Evolutionary conservation across 2,329 filamentous ascomycete species (phyloP).

Genomic region (Ceratocystis variospora): DNA sequence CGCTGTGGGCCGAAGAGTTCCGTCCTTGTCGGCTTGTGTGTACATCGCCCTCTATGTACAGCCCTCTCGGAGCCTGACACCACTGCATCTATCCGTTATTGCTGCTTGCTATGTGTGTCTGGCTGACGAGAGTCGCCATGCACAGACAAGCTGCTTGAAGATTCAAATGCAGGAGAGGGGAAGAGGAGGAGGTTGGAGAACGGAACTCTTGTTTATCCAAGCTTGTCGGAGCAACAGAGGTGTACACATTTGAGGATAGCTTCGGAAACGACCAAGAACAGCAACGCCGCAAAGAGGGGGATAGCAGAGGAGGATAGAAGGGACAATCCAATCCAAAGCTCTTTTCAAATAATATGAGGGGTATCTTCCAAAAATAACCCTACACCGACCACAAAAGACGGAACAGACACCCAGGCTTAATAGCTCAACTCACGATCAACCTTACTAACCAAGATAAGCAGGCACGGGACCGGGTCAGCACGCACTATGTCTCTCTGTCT

Average conservation of each 20-base stretch:
- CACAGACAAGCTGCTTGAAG: slow-evolving; percentile 2
- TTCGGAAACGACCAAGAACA: not conserved
- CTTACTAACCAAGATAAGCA: too few species aligned
- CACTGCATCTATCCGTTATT: not conserved
- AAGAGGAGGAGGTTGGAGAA: not conserved
- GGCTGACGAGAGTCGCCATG: not conserved
- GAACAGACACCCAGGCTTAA: too few species aligned
- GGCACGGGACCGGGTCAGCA: too few species aligned
- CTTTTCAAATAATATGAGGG: not conserved
- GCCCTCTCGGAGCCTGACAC: not conserved
- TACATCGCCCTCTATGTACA: not conserved
- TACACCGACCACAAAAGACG: too few species aligned
- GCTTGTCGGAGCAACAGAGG: not conserved
- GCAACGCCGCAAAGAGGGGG: not conserved
- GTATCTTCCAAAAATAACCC: not conserved
- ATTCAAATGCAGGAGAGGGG: not conserved
- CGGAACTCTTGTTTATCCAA: not conserved
- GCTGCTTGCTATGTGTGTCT: not conserved
- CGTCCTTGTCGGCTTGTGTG: not conserved
- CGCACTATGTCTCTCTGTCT: not conserved
- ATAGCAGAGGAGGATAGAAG: not conserved
- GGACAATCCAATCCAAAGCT: not conserved
- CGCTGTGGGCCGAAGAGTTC: not conserved
- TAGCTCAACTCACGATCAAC: too few species aligned
- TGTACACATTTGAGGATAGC: not conserved